phyloP scores from a whole-genome alignment of 192 early-diverging fungal species.

The Phlyctochytrium arcticum region DNA sequence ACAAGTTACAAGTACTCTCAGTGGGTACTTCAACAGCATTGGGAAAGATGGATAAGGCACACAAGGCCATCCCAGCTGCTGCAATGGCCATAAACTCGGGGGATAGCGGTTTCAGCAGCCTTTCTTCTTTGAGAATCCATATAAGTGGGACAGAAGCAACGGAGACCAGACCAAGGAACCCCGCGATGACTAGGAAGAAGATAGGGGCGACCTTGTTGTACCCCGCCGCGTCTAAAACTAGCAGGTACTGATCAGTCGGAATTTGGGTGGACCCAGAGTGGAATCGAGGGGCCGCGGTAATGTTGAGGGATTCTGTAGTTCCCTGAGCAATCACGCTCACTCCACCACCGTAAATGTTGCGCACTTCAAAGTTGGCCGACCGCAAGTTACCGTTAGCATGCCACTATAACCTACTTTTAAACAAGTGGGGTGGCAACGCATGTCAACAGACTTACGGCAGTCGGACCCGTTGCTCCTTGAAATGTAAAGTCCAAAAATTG shows the following conservation, averaged over 20 bases:
- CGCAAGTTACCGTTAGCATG: neutral
- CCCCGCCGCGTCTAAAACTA: too few species aligned
- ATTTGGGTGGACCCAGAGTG: neutral
- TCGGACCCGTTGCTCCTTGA: neutral
- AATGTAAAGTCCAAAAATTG: neutral
- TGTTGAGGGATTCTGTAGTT: neutral
- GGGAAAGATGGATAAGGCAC: neutral
- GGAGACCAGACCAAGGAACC: neutral
- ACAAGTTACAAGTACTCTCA: neutral
- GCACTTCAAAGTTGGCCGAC: neutral
- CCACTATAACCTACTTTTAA: too few species aligned
- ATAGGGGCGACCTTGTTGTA: neutral
- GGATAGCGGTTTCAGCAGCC: neutral
- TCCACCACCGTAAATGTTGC: neutral
- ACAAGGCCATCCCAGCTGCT: slow-evolving; percentile 1
- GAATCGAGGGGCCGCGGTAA: neutral
- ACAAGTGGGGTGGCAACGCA: neutral
- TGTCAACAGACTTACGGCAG: neutral
- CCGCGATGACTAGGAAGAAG: neutral
- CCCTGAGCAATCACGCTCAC: neutral
- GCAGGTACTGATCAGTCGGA: too few species aligned
- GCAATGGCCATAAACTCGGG: slow-evolving; percentile 6
- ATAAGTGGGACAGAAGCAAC: neutral
- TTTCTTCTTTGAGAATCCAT: too few species aligned
- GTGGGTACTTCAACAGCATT: slow-evolving; percentile 1